Evolutionary conservation across 805 yeast species (phyloP).

Genomic region (Komagataella kurtzmanii): DNA sequence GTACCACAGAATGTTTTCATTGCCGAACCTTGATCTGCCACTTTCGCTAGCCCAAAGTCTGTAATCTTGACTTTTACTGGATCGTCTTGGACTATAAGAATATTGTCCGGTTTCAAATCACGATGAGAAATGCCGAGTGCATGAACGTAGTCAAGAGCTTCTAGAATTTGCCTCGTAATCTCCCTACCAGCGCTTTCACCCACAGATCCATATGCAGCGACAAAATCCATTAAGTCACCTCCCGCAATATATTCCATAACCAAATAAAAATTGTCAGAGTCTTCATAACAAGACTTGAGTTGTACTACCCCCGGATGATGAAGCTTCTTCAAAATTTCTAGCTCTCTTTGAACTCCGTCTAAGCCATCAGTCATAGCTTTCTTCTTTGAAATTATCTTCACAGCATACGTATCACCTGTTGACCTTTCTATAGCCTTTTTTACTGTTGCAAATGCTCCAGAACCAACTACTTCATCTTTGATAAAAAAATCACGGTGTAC

Average conservation of each 20-base stretch:
- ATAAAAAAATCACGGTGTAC: slow-evolving; percentile 45
- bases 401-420: slow-evolving; percentile 81
- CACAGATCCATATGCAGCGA: slow-evolving; percentile 82
- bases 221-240: slow-evolving; percentile 96
- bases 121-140: slow-evolving; percentile 87
- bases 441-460: slow-evolving; percentile 97
- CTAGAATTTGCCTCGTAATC: slow-evolving; percentile 70
- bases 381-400: slow-evolving; percentile 74
- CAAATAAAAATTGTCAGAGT: slow-evolving; percentile 63
- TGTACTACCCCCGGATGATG: slow-evolving; percentile 80
- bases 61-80: slow-evolving; percentile 89
- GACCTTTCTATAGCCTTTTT: slow-evolving; percentile 78
- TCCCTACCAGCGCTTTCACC: slow-evolving; percentile 87
- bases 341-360: slow-evolving; percentile 76
- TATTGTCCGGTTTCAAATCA: slow-evolving; percentile 93
- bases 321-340: slow-evolving; percentile 63
- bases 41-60: slow-evolving; percentile 93
- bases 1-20: slow-evolving; percentile 98
- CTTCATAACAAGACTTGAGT: slow-evolving; percentile 77
- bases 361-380: slow-evolving; percentile 66
- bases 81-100: slow-evolving; percentile 78
- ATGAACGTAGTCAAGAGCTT: slow-evolving; percentile 82
- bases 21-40: slow-evolving; percentile 68
- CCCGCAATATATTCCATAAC: slow-evolving; percentile 96
- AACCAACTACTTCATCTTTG: slow-evolving; percentile 79